Base-by-base conservation (phyloP, 306 rosid genomes). In the Gynostemma pentaphyllum region DNA sequence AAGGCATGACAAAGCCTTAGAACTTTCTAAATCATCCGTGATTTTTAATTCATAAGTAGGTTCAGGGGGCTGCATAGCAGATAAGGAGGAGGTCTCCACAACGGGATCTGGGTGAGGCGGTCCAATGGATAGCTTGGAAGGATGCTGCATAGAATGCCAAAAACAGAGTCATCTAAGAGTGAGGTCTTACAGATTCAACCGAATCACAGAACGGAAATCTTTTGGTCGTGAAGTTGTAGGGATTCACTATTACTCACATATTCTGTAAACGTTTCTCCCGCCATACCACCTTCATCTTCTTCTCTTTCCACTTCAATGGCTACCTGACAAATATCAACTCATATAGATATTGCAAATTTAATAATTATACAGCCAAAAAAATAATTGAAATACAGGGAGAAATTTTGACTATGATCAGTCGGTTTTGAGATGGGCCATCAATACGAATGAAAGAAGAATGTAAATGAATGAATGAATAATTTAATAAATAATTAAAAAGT, bases 21-120 rank as follows among this genome's bases (percentile, higher is more conserved):
- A 72, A 61, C 60, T 75, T 78, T 88, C 95, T 70, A 92, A 72
- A 37, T 76, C 81, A 52, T 82, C 95, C 76, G 73, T 84, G 75
- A 81, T 75, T 75, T 72, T 81, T 30, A 87, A 88, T 71, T 86
- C 78, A 56, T 92, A 92, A 42, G 94, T 86, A 21, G 99, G 99
- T 78, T 92, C 99, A 12, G 99, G 99, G 45, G 99, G 99, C 83
- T 92, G 99, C 77, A 92, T 95, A 10, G 97, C 99, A 64, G 99
- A 72, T 84, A 92, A 77, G 45, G 99, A 88, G 23, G 99, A 92
- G 54, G 97, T 92, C 82, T 92, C 99, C 78, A 88, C 96, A 66
- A 92, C 81, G 18, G 96, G 97, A 74, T 92, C 99, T 37, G 99
- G 97, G 73, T 92, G 99, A 29, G 80, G 85, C 45, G 94, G 85